A percentile compares a stretch with the other conserved stretches of the same genome.
Evolutionary conservation across 257 asterid species (phyloP).

Genomic region (Capsicum chinense): DNA sequence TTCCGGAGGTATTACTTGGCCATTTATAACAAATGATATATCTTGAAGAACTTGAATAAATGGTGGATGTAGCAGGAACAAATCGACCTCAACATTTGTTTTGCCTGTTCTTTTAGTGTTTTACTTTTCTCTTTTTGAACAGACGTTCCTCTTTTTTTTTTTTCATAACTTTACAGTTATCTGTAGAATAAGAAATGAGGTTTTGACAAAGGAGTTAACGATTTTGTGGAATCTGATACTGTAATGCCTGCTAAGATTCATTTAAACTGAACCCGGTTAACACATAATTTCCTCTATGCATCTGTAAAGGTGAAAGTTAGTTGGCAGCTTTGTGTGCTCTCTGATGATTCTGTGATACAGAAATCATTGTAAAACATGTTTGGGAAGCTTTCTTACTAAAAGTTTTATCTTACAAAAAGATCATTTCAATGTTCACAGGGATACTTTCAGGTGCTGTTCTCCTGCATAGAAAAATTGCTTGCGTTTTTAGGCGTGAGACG

Average conservation of each 20-base stretch:
- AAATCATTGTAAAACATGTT: background rate
- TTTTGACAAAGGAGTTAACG: background rate
- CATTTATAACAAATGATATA: background rate
- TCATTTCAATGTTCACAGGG: constrained; percentile 60
- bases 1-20: background rate
- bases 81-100: background rate
- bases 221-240: background rate
- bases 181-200: background rate
- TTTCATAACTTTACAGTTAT: background rate
- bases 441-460: constrained; percentile 75
- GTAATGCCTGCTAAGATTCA: background rate
- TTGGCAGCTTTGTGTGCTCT: background rate
- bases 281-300: background rate
- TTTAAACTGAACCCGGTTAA: background rate
- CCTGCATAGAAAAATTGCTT: constrained; percentile 78
- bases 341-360: background rate
- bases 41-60: background rate
- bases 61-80: constrained; percentile 15
- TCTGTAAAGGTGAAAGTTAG: background rate
- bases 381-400: background rate
- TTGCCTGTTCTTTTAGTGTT: background rate
- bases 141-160: background rate
- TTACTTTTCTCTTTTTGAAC: background rate
- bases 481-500: constrained; percentile 68
- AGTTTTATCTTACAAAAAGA: background rate